Conservation (phyloP, 75 land plant species). For the Cunninghamia lanceolata region DNA sequence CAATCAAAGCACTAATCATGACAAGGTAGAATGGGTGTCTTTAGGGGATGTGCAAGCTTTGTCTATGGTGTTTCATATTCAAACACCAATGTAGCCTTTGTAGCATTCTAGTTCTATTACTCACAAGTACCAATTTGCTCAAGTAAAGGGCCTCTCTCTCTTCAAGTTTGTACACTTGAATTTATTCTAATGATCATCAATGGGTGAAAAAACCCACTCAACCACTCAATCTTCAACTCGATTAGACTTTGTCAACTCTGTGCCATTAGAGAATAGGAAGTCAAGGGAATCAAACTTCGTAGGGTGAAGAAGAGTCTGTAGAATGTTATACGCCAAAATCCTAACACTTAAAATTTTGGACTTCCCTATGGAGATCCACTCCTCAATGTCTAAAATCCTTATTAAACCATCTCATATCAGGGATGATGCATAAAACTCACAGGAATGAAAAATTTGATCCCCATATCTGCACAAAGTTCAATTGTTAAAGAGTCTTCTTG, state of each 20-base stretch:
- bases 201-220: constrained; percentile 83
- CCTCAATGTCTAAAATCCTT: constrained; percentile 54
- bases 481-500: constrained; percentile 56
- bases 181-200: constrained; percentile 78
- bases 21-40: too few relatives aligned
- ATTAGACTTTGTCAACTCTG: constrained; percentile 62
- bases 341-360: constrained; percentile 59
- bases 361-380: constrained; percentile 44
- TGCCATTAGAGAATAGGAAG: constrained; percentile 56
- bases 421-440: constrained; percentile 50
- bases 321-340: constrained; percentile 67
- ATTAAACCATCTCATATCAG: constrained; percentile 61
- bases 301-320: constrained; percentile 55
- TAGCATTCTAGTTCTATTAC: too few relatives aligned
- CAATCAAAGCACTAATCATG: too few relatives aligned
- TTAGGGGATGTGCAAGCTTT: too few relatives aligned
- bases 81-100: too few relatives aligned
- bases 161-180: constrained; percentile 44
- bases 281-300: constrained; percentile 69
- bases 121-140: constrained; percentile 38
- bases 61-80: too few relatives aligned
- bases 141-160: constrained; percentile 70
- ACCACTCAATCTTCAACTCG: constrained; percentile 63
- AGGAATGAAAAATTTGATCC: constrained; percentile 76
- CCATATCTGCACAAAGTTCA: constrained; percentile 78